Evolutionary conservation across 345 rosid species (phyloP).

Genomic region (Dipteronia dyeriana): DNA sequence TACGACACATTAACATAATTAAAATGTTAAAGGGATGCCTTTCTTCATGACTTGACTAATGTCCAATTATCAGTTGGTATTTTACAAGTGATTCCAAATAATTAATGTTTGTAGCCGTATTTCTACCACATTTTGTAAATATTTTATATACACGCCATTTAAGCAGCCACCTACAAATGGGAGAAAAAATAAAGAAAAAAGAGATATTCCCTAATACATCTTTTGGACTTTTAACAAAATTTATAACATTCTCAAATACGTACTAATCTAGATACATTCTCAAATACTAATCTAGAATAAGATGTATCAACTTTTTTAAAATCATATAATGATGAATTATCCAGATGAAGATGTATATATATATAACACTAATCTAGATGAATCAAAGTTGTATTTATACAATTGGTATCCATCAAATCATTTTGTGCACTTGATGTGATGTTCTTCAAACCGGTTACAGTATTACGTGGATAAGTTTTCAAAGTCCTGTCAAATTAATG

Average conservation of each 20-base stretch:
- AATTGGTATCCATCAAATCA: background rate
- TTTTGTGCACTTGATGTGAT: background rate
- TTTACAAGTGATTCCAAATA: conserved; percentile 11
- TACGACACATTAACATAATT: background rate
- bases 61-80: conserved; percentile 1
- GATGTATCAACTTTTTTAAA: background rate
- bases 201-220: conserved; percentile 16
- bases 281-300: background rate
- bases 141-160: background rate
- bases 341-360: too few species aligned
- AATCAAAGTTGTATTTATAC: background rate
- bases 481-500: background rate
- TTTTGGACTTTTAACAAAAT: conserved; percentile 15
- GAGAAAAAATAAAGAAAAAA: background rate
- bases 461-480: background rate
- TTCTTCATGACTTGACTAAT: background rate
- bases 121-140: background rate
- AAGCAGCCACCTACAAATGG: background rate
- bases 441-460: background rate
- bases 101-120: background rate
- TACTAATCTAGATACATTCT: too few species aligned
- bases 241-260: background rate
- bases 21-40: background rate
- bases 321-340: background rate
- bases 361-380: too few species aligned